Conservation (phyloP, 2,329 filamentous ascomycete genomes). For the Colletotrichum musae region DNA sequence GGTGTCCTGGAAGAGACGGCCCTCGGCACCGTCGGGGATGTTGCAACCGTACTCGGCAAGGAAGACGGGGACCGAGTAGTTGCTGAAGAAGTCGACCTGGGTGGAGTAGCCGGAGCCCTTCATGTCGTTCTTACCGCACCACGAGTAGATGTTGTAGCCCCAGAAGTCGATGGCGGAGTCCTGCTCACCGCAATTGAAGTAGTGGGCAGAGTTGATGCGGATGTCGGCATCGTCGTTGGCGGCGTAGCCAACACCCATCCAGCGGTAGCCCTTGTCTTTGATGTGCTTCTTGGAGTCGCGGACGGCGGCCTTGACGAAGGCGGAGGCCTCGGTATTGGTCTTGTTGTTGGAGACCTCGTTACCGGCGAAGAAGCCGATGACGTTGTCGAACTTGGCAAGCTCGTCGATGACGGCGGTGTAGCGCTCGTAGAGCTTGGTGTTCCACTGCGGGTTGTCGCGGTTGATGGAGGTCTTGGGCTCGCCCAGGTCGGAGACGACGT, state of each 20-base stretch:
- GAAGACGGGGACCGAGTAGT: conserved; percentile 95
- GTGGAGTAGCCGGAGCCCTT: conserved; percentile 82
- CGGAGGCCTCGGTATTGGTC: conserved; percentile 91
- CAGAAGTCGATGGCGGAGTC: conserved; percentile 89
- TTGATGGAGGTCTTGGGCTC: conserved; percentile 89
- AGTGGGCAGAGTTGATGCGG: conserved; percentile 85
- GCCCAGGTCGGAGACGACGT: conserved; percentile 91
- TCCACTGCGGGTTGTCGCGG: conserved; percentile 84
- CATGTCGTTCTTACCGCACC: conserved; percentile 91
- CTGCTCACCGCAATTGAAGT: conserved; percentile 90
- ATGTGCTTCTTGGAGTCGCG: conserved; percentile 98
- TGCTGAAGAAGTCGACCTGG: conserved; percentile 87
- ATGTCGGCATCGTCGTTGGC: conserved; percentile 93
- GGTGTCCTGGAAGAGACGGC: conserved; percentile 89
- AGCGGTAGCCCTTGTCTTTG: conserved; percentile 81
- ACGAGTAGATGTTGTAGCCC: conserved; percentile 99
- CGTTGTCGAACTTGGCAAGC: conserved; percentile 87
- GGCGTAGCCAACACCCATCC: conserved; percentile 92
- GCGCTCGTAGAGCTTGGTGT: conserved; percentile 80
- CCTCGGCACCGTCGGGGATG: conserved; percentile 68
- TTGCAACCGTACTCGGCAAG: conserved; percentile 99
- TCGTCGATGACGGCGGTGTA: conserved; percentile 89
- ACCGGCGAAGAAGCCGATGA: conserved; percentile 97
- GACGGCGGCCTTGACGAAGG: conserved; percentile 97
- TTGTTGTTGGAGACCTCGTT: conserved; percentile 95